Evolutionary conservation across 495 filamentous ascomycete genomes (phyloP).

Genomic region (Tetracladium marchalianum): DNA sequence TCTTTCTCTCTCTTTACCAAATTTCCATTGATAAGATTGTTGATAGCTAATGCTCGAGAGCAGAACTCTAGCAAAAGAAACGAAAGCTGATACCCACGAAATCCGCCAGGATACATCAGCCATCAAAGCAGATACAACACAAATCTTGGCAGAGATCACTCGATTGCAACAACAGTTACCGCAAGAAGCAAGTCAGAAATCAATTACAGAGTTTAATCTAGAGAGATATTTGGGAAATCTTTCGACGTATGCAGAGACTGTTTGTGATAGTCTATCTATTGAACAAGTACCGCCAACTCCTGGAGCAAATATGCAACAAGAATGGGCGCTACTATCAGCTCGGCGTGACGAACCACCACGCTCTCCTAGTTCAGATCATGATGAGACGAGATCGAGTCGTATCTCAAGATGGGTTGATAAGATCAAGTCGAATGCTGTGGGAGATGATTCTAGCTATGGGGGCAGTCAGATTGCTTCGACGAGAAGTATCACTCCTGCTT

Average conservation of each 20-base stretch:
- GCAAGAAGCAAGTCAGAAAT: neutral
- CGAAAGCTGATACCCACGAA: conserved; percentile 3
- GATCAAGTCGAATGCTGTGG: no score
- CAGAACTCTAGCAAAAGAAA: conserved; percentile 4
- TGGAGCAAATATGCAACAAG: no score
- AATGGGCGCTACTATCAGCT: no score
- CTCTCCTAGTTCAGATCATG: no score
- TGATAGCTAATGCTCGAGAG: neutral
- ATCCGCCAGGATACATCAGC: conserved; percentile 1
- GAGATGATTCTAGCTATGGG: no score
- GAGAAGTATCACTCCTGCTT: no score
- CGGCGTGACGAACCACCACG: no score
- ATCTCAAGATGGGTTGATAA: no score
- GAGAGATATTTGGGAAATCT: conserved; percentile 17
- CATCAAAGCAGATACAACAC: conserved; percentile 13
- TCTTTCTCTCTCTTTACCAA: neutral
- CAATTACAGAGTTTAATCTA: conserved; percentile 3
- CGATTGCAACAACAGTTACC: conserved; percentile 6
- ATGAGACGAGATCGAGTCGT: no score
- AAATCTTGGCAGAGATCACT: conserved; percentile 17
- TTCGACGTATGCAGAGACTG: conserved; percentile 17
- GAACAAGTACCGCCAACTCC: neutral
- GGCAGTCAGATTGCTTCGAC: no score
- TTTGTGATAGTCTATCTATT: neutral
- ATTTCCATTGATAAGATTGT: neutral